A percentile compares a stretch with the other conserved stretches of the same genome.
These are phyloP conservation scores for Phytopythium montanum DNA, from an alignment of 352 stramenopile genomes.

Conservation along the genomic window DNA sequence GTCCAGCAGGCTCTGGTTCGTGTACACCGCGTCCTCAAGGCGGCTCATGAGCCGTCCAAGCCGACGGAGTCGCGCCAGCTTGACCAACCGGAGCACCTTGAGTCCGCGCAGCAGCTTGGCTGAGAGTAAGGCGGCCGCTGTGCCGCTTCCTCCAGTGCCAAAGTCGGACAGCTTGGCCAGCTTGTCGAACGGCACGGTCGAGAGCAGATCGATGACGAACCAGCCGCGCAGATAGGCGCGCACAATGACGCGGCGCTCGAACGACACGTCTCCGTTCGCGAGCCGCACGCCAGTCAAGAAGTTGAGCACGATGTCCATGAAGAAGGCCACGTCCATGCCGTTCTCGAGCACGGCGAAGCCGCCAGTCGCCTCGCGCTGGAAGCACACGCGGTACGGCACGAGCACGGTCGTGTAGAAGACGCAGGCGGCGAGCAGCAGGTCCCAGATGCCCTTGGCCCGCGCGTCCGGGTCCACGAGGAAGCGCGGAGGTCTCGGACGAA, in stretches of 20 bases:
- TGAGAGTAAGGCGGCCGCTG: slow-evolving; percentile 42
- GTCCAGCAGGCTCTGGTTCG: slow-evolving; percentile 77
- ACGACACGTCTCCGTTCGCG: slow-evolving; percentile 56
- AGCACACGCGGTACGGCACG: slow-evolving; percentile 78
- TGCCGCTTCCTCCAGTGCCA: slow-evolving; percentile 12
- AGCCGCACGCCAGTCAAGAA: slow-evolving; percentile 76
- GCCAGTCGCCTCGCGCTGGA: slow-evolving; percentile 52
- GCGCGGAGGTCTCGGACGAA: slow-evolving; percentile 21
- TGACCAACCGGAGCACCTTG: slow-evolving; percentile 86
- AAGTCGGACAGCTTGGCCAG: slow-evolving; percentile 38
- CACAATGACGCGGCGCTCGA: slow-evolving; percentile 41
- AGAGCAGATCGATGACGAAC: slow-evolving; percentile 83
- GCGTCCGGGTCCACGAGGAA: slow-evolving; percentile 69
- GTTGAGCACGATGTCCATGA: slow-evolving; percentile 73
- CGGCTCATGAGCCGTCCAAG: slow-evolving; percentile 80
- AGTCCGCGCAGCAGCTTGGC: slow-evolving; percentile 80
- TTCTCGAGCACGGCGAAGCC: slow-evolving; percentile 44
- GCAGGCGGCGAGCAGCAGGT: slow-evolving; percentile 52
- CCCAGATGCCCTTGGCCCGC: slow-evolving; percentile 55
- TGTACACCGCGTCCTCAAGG: slow-evolving; percentile 83
- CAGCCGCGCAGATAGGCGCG: slow-evolving; percentile 68
- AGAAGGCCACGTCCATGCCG: slow-evolving; percentile 69
- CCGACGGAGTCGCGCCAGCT: slow-evolving; percentile 87
- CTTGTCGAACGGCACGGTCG: slow-evolving; percentile 75
- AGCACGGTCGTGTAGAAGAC: slow-evolving; percentile 77